Percentiles rank a stretch among this genome's conserved stretches.
These are phyloP conservation scores for Rutstroemia sp. DNA, from an alignment of 2,329 filamentous ascomycete genomes.

Conservation along the genomic window DNA sequence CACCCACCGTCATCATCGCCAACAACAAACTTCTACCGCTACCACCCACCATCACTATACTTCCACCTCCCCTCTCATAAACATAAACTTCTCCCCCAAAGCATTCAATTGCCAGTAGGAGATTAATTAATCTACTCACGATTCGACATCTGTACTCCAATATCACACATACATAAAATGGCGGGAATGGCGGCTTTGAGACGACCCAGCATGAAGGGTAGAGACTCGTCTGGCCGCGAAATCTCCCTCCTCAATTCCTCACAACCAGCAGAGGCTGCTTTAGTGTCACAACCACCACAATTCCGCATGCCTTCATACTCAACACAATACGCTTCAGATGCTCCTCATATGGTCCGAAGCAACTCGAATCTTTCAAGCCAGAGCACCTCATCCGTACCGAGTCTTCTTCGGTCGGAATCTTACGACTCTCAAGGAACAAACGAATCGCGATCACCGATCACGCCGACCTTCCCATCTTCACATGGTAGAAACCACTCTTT, in stretches of 20 bases:
- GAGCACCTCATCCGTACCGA: constrained; percentile 33
- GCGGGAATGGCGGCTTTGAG: constrained; percentile 9
- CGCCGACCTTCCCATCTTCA: constrained; percentile 38
- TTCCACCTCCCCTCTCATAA: too few relatives aligned
- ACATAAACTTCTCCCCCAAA: too few relatives aligned
- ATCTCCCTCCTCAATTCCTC: constrained; percentile 50
- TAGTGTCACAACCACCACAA: constrained; percentile 11
- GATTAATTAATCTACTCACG: too few relatives aligned
- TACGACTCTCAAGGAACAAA: constrained; percentile 53
- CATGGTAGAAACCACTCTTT: constrained; percentile 31
- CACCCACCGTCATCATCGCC: too few relatives aligned
- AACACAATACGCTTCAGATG: constrained; percentile 5
- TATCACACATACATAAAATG: too few relatives aligned
- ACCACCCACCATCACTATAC: too few relatives aligned
- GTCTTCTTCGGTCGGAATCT: constrained; percentile 52
- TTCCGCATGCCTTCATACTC: constrained; percentile 8
- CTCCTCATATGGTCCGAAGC: constrained; percentile 16
- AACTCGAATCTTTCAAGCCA: constrained; percentile 32
- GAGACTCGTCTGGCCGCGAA: constrained; percentile 48
- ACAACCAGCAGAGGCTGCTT: constrained; percentile 30
- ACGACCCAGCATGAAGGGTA: constrained; percentile 41
- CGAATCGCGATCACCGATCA: constrained; percentile 48
- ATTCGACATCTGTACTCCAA: too few relatives aligned
- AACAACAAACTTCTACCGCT: too few relatives aligned
- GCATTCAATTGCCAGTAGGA: too few relatives aligned